Base-by-base conservation (phyloP, 139 green algal species). In the Chlamydomonas schloesseri region DNA sequence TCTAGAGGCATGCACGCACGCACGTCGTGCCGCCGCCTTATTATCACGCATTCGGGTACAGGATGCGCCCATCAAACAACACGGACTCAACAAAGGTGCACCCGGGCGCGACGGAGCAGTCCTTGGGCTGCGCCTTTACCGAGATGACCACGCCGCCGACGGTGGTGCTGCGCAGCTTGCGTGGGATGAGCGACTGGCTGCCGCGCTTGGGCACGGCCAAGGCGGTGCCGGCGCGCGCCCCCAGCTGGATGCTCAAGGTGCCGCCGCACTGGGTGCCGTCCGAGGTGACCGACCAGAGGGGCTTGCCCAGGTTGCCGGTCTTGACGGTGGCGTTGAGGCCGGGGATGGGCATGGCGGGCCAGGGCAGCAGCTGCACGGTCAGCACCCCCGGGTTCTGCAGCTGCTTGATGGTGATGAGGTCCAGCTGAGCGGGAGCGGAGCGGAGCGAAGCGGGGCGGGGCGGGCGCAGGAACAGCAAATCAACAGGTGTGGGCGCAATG, bases 301-400 rank as follows among this genome's bases (percentile, higher is more conserved):
- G 10, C 8, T 23, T 36, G 3, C 10, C 26, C 5, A 36, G 18
- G 5, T 3, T 31, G 36, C 36, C 71, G 26, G 42, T 28, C 1
- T 4, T 26, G 20, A 4, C 29, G 5, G 36, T 26, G 24, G 8
- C 28, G 26, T 20, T 11, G 4, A 77, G 28, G 46, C 71, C 42
- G 26, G 71, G 71, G 34, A 77, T 77, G 42, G 24, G 26, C 26
- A 62, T 26, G 42, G 71, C 71, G 46, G 71, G 71, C 71, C 71
- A 77, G 42, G 42, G 42, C 42, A 77, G 71, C 42, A 77, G 71
- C 42, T 77, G 28, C 11, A 77, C 46, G 11, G 42, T 60, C 10
- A 62, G 42, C 10, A 77, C 42, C 8, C 71, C 71, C 4, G 71
- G 71, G 42, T 77, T 77, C 71, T 62, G 42, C 0, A 60, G 42